These are phyloP conservation scores for Talaromyces amestolkiae DNA, from an alignment of 2,329 filamentous ascomycete species.

Conservation along the genomic window DNA sequence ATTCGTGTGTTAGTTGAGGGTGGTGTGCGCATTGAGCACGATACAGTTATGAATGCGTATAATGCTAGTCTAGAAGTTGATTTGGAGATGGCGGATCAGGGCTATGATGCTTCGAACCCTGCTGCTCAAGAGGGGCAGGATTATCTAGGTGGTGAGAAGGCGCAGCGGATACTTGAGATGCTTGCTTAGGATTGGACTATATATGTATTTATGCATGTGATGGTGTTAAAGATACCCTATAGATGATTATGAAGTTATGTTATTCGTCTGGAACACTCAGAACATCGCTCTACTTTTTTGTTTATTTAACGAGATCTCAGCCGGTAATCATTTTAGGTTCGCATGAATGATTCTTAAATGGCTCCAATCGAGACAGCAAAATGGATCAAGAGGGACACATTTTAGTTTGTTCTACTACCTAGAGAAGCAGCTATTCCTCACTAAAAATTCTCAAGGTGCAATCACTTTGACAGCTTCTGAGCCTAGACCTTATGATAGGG, in stretches of 20 bases:
- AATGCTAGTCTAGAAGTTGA: constrained; percentile 72
- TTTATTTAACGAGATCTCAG: background rate
- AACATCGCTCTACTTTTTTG: background rate
- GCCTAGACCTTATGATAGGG: background rate
- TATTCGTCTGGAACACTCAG: background rate
- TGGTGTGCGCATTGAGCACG: constrained; percentile 83
- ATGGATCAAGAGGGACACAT: too few species aligned
- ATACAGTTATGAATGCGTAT: constrained; percentile 79
- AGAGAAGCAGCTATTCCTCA: too few species aligned
- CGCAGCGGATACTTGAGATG: constrained; percentile 38
- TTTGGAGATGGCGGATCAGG: constrained; percentile 41
- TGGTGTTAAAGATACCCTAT: constrained; percentile 8
- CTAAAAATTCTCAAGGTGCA: too few species aligned
- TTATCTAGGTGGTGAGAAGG: constrained; percentile 43
- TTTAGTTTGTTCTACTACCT: too few species aligned
- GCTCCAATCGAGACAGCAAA: background rate
- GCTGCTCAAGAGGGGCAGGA: constrained; percentile 37
- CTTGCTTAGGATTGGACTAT: constrained; percentile 18
- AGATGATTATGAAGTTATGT: background rate
- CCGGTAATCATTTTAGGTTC: background rate
- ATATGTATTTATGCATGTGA: background rate
- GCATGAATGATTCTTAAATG: background rate
- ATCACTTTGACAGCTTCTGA: background rate
- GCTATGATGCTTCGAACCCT: constrained; percentile 33
- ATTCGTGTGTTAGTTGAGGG: constrained; percentile 79